A percentile compares a stretch with the other conserved stretches of the same genome.
Evolutionary conservation across 2,329 filamentous ascomycete genomes (phyloP).

Genomic region (Pseudogymnoascus sp.): DNA sequence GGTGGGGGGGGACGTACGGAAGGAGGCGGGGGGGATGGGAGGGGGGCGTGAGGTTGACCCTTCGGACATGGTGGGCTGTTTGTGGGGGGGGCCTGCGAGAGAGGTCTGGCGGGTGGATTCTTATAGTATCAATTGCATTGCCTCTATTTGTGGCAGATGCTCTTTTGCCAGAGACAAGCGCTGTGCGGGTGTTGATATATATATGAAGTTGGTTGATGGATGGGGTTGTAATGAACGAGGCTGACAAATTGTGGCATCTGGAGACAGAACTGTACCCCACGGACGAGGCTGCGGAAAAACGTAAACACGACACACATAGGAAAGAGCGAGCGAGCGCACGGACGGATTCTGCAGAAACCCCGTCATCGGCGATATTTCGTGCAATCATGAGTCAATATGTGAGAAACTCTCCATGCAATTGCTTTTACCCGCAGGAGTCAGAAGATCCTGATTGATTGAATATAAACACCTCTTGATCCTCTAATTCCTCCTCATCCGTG

Average conservation of each 20-base stretch:
- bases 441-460: background rate
- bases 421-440: background rate
- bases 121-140: background rate
- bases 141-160: background rate
- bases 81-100: background rate
- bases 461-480: background rate
- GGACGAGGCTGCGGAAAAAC: background rate
- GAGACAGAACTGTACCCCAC: background rate
- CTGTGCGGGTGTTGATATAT: background rate
- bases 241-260: background rate
- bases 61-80: background rate
- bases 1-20: no score
- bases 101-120: background rate
- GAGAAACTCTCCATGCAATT: background rate
- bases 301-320: background rate
- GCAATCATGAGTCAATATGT: background rate
- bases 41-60: background rate
- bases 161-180: background rate
- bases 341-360: background rate
- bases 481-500: background rate
- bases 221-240: background rate
- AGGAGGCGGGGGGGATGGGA: conserved; percentile 22
- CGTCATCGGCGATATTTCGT: background rate
- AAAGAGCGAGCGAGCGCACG: background rate
- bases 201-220: background rate